A percentile compares a stretch with the other conserved stretches of the same genome.
Evolutionary conservation across 2,329 filamentous ascomycete genomes (phyloP).

Genomic region (Zymoseptoria tritici): DNA sequence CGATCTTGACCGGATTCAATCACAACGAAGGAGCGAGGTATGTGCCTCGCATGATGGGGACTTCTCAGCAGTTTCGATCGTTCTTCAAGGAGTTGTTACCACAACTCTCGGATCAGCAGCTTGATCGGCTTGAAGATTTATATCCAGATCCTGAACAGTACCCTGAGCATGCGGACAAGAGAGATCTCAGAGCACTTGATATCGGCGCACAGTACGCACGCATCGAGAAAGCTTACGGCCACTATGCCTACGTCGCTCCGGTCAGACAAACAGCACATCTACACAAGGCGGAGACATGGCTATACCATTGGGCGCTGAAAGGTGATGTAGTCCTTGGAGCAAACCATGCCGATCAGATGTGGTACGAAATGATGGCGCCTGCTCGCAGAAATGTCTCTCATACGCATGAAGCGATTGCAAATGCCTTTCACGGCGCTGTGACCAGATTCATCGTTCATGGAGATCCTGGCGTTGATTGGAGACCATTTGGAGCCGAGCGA

Average conservation of each 20-base stretch:
- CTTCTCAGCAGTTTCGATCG: not conserved
- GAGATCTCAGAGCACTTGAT: not conserved
- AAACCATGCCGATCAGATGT: not conserved
- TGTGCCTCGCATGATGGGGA: not conserved
- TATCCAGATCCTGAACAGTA: not conserved
- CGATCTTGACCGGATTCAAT: not conserved
- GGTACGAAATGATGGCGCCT: not conserved
- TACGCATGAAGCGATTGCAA: not conserved
- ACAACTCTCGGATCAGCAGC: not conserved
- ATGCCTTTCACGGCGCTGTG: not conserved
- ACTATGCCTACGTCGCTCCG: constrained; percentile 51
- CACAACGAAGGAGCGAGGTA: not conserved
- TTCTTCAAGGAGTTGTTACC: not conserved
- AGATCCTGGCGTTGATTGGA: not conserved
- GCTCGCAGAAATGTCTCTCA: not conserved
- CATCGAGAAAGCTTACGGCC: constrained; percentile 52
- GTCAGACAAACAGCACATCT: not conserved
- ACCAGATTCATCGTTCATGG: not conserved
- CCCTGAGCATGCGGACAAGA: not conserved
- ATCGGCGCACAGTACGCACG: constrained; percentile 29
- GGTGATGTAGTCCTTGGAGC: not conserved
- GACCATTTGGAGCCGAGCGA: not conserved
- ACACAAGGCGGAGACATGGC: not conserved
- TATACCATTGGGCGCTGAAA: not conserved
- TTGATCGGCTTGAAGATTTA: not conserved